phyloP scores from a whole-genome alignment of 1,284 basidiomycete genomes.

The Lentinula novae-zelandiae region DNA sequence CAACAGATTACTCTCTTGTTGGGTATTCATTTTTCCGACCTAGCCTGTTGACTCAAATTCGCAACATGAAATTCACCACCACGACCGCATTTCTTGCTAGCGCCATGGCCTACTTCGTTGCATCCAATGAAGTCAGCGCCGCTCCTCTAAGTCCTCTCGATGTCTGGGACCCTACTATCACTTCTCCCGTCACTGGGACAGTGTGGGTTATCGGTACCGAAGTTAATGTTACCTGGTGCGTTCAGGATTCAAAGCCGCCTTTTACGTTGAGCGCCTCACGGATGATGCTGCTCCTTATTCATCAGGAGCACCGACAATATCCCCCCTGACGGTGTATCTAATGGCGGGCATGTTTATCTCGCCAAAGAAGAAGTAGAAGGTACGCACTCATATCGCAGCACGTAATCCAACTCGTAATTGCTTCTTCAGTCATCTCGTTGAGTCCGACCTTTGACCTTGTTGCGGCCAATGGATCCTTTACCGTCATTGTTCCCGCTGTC shows the following conservation, averaged over 20 bases:
- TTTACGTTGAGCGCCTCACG: no score
- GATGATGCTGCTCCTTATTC: no score
- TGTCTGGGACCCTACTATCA: slow-evolving; percentile 12
- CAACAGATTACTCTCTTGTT: background rate
- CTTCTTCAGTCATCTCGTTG: background rate
- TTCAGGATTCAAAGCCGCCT: background rate
- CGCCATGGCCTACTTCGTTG: background rate
- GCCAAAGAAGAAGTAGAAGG: background rate
- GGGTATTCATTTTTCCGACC: background rate
- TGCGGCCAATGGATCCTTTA: slow-evolving; percentile 3
- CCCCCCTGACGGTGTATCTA: slow-evolving; percentile 6
- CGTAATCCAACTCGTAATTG: background rate
- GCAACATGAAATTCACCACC: slow-evolving; percentile 6
- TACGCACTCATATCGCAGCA: background rate
- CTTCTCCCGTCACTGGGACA: slow-evolving; percentile 6
- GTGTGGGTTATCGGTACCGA: slow-evolving; percentile 7
- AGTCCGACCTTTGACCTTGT: slow-evolving; percentile 4
- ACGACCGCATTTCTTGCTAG: slow-evolving; percentile 6
- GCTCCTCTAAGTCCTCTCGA: background rate
- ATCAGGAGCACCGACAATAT: slow-evolving; percentile 8
- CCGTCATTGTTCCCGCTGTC: slow-evolving; percentile 10
- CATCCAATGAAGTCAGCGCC: background rate
- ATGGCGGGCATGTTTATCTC: slow-evolving; percentile 5
- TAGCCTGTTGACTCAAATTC: background rate
- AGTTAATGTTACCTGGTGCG: slow-evolving; percentile 13